Evolutionary conservation across 2,329 filamentous ascomycete genomes (phyloP).

Genomic region (Cryphonectria naterciae): DNA sequence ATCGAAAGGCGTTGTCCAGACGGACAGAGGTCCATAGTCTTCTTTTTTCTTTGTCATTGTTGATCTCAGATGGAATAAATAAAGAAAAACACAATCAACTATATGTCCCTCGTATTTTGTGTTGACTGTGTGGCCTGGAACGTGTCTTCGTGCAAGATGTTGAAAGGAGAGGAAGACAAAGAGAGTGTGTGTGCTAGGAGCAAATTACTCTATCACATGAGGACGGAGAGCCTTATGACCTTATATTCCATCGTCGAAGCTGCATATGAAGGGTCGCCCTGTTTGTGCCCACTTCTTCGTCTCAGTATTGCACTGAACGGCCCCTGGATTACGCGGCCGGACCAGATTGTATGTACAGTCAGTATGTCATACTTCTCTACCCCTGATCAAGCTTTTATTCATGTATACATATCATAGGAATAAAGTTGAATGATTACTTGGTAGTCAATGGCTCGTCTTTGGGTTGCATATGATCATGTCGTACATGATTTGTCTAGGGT

Average conservation of each 20-base stretch:
- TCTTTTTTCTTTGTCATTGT: background rate
- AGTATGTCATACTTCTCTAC: no score
- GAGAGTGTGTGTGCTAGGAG: no score
- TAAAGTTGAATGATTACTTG: background rate
- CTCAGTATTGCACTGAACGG: slow-evolving; percentile 1
- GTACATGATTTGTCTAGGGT: background rate
- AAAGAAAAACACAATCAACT: no score
- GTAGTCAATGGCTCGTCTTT: background rate
- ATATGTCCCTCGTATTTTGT: background rate
- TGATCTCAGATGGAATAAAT: background rate
- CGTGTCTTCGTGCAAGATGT: no score
- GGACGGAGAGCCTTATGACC: no score
- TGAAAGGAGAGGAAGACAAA: no score
- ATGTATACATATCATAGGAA: no score
- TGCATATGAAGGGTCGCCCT: background rate
- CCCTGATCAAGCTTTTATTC: no score
- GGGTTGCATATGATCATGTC: background rate
- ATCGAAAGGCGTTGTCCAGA: background rate
- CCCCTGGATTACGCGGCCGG: slow-evolving; percentile 7
- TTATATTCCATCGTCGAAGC: background rate
- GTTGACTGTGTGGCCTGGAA: no score
- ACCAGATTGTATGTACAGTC: background rate
- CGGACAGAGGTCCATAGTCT: background rate
- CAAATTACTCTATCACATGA: no score
- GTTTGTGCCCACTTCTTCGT: background rate